These are phyloP conservation scores for Helianthus tuberosus DNA, from an alignment of 129 eudicot genomes.

Conservation along the genomic window DNA sequence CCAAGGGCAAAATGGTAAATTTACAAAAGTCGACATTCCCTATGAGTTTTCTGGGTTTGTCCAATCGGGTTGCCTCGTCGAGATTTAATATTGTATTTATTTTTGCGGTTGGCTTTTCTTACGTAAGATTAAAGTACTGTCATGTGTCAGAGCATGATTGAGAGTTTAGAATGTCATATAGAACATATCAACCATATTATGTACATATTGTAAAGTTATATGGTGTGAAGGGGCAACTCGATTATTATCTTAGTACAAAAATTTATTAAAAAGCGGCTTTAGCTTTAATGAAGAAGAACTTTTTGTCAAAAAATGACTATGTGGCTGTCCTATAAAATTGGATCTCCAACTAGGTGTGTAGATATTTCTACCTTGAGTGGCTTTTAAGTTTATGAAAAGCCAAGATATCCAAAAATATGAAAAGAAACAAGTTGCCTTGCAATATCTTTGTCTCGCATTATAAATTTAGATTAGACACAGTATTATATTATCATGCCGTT, in stretches of 20 bases:
- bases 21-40: slow-evolving; percentile 47
- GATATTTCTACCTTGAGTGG: neutral
- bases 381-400: neutral
- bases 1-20: slow-evolving; percentile 61
- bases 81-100: slow-evolving; percentile 33
- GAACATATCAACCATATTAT: neutral
- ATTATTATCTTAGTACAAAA: too few relatives aligned
- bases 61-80: slow-evolving; percentile 76
- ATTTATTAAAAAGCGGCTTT: too few relatives aligned
- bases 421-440: too few relatives aligned
- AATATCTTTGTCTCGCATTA: neutral
- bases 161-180: neutral
- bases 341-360: neutral
- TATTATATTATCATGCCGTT: too few relatives aligned
- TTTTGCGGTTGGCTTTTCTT: neutral
- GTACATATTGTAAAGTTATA: neutral
- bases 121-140: too few relatives aligned
- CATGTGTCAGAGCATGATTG: neutral
- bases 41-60: slow-evolving; percentile 65
- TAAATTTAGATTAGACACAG: neutral
- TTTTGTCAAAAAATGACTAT: neutral
- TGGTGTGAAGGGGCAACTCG: too few relatives aligned
- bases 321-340: neutral
- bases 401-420: neutral
- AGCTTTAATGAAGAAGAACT: neutral